phyloP scores from a whole-genome alignment of 495 filamentous ascomycete genomes.

The Geoglossum glabrum region DNA sequence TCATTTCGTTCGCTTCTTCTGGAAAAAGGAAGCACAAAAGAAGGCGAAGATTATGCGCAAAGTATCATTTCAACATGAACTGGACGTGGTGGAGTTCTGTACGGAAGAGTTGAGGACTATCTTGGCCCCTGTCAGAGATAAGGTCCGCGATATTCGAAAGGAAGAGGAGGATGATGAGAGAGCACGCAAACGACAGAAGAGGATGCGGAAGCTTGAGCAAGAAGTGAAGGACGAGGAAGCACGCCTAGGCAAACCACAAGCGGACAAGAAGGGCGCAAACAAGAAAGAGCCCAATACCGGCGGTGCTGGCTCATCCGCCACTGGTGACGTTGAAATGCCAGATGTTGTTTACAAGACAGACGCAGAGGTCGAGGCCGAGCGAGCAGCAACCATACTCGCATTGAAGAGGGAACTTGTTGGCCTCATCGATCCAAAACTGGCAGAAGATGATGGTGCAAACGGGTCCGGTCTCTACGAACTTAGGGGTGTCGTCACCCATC shows the following conservation, averaged over 20 bases:
- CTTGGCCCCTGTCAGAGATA: slow-evolving; percentile 78
- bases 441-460: slow-evolving; percentile 64
- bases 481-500: slow-evolving; percentile 88
- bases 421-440: slow-evolving; percentile 48
- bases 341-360: slow-evolving; percentile 76
- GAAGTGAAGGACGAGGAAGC: slow-evolving; percentile 15
- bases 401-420: slow-evolving; percentile 70
- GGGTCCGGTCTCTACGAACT: slow-evolving; percentile 88
- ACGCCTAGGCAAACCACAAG: slow-evolving; percentile 7
- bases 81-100: slow-evolving; percentile 89
- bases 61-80: slow-evolving; percentile 81
- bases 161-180: slow-evolving; percentile 82
- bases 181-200: slow-evolving; percentile 69
- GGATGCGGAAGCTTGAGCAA: slow-evolving; percentile 39
- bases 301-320: slow-evolving; percentile 10
- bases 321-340: slow-evolving; percentile 47
- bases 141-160: slow-evolving; percentile 86
- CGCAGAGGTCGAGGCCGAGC: slow-evolving; percentile 74
- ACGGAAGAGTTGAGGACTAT: slow-evolving; percentile 68
- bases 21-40: slow-evolving; percentile 84
- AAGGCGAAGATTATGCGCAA: slow-evolving; percentile 99
- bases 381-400: slow-evolving; percentile 43
- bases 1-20: slow-evolving; percentile 95
- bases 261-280: slow-evolving; percentile 15
- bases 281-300: slow-evolving; percentile 17